Base-by-base conservation (phyloP, 2,329 filamentous ascomycete genomes). In the Diaporthe aspalathi region DNA sequence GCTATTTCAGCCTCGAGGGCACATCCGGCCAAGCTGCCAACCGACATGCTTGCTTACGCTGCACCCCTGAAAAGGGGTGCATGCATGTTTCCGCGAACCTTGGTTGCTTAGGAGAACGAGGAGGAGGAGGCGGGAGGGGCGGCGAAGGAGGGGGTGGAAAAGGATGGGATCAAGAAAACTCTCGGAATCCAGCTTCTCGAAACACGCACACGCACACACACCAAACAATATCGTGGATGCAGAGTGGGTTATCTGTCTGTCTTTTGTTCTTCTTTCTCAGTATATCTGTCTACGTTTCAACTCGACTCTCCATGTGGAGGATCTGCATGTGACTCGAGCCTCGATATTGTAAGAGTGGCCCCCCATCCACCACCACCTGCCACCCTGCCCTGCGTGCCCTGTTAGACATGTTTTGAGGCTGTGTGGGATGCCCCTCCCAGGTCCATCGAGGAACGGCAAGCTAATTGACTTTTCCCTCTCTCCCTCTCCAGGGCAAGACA, bases 401-500 rank as follows among this genome's bases (percentile, higher is more conserved):
- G n/a, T n/a, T n/a, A n/a, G 60, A 49, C 57, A 49, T 63, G 57
- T 63, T 63, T 49, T 63, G 40, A 63, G 49, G 57, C 27, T 35
- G 60, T 32, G 27, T 63, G 60, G 60, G 49, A 49, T 49, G 60
- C 57, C 57, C 57, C 24, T 32, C 57, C 54, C 43, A 62, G 40
- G 43, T 47, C 29, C 22, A 32, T 63, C 43, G 57, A 63, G 60
- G 57, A 22, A 63, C 20, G n/a, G 11, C 27, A 32, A 60, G 20
- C 63, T 62, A 57, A 62, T 62, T 68, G 52, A 60, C 45, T 52
- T 62, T 67, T 38, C 24, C 3, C 12, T 12, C 35, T 29, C 29
- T 20, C 17, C 56, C 52, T 50, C 20, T 70, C 49, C 43, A 54
- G 56, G 69, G 40, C 40, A 67, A n/a, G 69, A 47, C 40, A 67